Conservation (phyloP, 768 basidiomycete genomes). For the Pisolithus tinctorius region DNA sequence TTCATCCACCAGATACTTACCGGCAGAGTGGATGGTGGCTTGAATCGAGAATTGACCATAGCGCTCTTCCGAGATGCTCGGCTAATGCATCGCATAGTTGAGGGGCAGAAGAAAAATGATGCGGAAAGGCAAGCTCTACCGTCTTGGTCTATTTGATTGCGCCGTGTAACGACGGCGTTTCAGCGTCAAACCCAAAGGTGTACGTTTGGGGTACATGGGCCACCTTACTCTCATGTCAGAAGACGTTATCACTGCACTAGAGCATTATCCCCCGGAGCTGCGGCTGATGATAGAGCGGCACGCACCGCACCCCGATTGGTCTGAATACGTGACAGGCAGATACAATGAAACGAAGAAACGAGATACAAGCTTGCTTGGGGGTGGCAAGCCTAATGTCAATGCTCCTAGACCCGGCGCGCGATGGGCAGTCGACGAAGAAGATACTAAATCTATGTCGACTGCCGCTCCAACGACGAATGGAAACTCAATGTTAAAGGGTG, state of each 20-base stretch:
- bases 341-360: constrained; percentile 82
- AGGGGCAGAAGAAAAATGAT: constrained; percentile 80
- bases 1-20: constrained; percentile 92
- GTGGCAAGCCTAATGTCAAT: constrained; percentile 66
- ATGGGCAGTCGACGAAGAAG: constrained; percentile 73
- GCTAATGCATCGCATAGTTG: constrained; percentile 80
- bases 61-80: constrained; percentile 82
- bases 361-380: constrained; percentile 76
- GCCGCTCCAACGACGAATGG: constrained; percentile 8
- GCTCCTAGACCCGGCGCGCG: constrained; percentile 28
- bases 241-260: constrained; percentile 85
- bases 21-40: constrained; percentile 73
- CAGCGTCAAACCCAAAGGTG: constrained; percentile 67
- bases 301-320: constrained; percentile 79
- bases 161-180: constrained; percentile 5
- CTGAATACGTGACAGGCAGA: constrained; percentile 78
- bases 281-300: constrained; percentile 54
- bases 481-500: constrained; percentile 36
- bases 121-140: constrained; percentile 50
- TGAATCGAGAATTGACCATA: constrained; percentile 79
- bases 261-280: constrained; percentile 80
- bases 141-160: constrained; percentile 1
- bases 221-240: constrained; percentile 93
- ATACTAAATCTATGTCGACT: constrained; percentile 24
- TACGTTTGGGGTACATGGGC: constrained; percentile 93